Evolutionary conservation across 2,329 filamentous ascomycete genomes (phyloP).

Genomic region (Talaromyces atroroseus): DNA sequence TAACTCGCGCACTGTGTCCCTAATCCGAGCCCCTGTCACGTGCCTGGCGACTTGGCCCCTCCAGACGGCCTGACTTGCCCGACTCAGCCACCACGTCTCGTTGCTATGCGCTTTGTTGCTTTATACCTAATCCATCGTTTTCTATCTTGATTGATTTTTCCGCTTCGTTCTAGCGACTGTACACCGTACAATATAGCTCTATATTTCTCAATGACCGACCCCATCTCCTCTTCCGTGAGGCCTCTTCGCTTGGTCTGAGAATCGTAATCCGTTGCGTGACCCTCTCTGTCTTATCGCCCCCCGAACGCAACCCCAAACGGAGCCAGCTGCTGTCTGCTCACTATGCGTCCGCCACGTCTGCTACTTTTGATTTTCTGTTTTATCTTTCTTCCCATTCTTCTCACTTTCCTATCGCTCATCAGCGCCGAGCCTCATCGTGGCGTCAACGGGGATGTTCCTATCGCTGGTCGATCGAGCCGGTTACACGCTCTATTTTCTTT

Average conservation of each 20-base stretch:
- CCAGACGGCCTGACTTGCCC: not conserved
- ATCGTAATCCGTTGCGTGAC: conserved; percentile 9
- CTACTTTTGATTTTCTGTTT: conserved; percentile 43
- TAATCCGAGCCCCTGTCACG: conserved; percentile 1
- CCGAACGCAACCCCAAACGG: not conserved
- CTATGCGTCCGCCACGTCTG: conserved; percentile 45
- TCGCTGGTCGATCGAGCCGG: conserved; percentile 39
- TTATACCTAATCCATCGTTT: not conserved
- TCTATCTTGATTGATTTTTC: conserved; percentile 11
- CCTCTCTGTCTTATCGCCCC: not conserved
- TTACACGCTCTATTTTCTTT: conserved; percentile 62
- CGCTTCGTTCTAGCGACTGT: not conserved
- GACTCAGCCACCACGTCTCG: not conserved
- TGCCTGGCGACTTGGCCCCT: not conserved
- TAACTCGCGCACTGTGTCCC: too few species aligned
- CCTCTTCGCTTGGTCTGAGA: conserved; percentile 30
- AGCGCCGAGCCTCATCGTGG: conserved; percentile 34
- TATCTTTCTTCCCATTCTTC: conserved; percentile 44
- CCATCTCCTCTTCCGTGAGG: conserved; percentile 23
- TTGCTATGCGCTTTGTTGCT: not conserved
- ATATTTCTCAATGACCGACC: conserved; percentile 30
- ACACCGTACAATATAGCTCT: not conserved
- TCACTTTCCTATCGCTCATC: conserved; percentile 44
- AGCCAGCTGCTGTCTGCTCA: conserved; percentile 15
- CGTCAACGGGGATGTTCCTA: conserved; percentile 28